Percentiles rank a stretch among this genome's conserved stretches.
Evolutionary conservation across 2,329 filamentous ascomycete genomes (phyloP).

Genomic region (Aspergillus intermedius): DNA sequence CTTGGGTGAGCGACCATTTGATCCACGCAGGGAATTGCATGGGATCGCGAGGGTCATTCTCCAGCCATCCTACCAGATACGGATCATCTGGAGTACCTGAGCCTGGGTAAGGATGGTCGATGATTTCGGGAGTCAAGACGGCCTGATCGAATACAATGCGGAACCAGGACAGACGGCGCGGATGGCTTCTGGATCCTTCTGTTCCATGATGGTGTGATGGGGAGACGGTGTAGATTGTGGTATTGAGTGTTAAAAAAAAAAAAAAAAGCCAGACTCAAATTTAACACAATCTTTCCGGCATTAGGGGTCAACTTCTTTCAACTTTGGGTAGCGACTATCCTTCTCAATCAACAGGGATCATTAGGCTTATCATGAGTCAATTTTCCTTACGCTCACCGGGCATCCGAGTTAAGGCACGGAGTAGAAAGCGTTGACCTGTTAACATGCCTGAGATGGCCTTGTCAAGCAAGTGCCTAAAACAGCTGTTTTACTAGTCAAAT

Average conservation of each 20-base stretch:
- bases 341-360: background rate
- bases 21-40: conserved; percentile 32
- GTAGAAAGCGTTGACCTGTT: background rate
- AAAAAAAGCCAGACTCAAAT: background rate
- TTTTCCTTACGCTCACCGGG: background rate
- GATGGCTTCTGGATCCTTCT: background rate
- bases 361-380: background rate
- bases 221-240: background rate
- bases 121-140: conserved; percentile 12
- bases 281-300: background rate
- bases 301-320: too few relatives aligned
- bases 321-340: too few relatives aligned
- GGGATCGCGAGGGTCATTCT: conserved; percentile 42
- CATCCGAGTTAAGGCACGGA: background rate
- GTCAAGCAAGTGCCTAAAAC: background rate
- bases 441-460: background rate
- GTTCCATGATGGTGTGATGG: background rate
- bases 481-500: background rate
- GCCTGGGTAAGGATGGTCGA: conserved; percentile 37
- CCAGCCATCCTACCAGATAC: conserved; percentile 42
- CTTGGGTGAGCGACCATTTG: conserved; percentile 37
- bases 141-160: conserved; percentile 2
- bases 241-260: background rate
- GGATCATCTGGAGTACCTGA: conserved; percentile 40
- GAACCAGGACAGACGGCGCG: background rate